A percentile compares a stretch with the other conserved stretches of the same genome.
These are phyloP conservation scores for Xylariaceae sp. DNA, from an alignment of 2,329 filamentous ascomycete genomes.

Conservation along the genomic window DNA sequence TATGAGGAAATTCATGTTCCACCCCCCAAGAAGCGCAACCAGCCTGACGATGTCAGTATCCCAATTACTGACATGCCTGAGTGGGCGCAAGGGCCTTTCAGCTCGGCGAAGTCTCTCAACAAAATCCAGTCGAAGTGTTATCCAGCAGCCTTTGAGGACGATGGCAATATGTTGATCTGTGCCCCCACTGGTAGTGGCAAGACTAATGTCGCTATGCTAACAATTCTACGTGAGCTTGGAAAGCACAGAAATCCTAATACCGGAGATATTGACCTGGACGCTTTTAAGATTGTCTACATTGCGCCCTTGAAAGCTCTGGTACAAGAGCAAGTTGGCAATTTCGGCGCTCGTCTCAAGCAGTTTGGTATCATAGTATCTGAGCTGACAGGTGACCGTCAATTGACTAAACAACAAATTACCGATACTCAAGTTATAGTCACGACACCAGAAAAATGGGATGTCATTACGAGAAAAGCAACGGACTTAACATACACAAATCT, in stretches of 20 bases:
- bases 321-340: slow-evolving; percentile 97
- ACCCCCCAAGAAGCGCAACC: slow-evolving; percentile 83
- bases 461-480: slow-evolving; percentile 96
- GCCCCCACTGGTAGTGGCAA: slow-evolving; percentile 97
- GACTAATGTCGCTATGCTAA: slow-evolving; percentile 97
- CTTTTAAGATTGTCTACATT: slow-evolving; percentile 99
- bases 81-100: slow-evolving; percentile 88
- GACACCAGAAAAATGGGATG: slow-evolving; percentile 98
- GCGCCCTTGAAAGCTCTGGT: slow-evolving; percentile 94
- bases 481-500: slow-evolving; percentile 97
- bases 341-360: slow-evolving; percentile 86
- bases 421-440: slow-evolving; percentile 99
- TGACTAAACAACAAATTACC: slow-evolving; percentile 97
- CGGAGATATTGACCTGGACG: slow-evolving; percentile 92
- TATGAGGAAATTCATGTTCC: slow-evolving; percentile 99
- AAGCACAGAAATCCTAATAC: slow-evolving; percentile 89
- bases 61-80: slow-evolving; percentile 88
- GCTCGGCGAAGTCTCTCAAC: slow-evolving; percentile 84
- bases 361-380: slow-evolving; percentile 95
- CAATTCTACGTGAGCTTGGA: slow-evolving; percentile 93
- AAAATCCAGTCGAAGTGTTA: slow-evolving; percentile 95
- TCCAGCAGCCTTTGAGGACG: slow-evolving; percentile 86
- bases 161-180: slow-evolving; percentile 97
- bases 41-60: slow-evolving; percentile 79
- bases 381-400: slow-evolving; percentile 93